Conservation (phyloP, 176 grass and related monocot species). For the Chloris gayana region DNA sequence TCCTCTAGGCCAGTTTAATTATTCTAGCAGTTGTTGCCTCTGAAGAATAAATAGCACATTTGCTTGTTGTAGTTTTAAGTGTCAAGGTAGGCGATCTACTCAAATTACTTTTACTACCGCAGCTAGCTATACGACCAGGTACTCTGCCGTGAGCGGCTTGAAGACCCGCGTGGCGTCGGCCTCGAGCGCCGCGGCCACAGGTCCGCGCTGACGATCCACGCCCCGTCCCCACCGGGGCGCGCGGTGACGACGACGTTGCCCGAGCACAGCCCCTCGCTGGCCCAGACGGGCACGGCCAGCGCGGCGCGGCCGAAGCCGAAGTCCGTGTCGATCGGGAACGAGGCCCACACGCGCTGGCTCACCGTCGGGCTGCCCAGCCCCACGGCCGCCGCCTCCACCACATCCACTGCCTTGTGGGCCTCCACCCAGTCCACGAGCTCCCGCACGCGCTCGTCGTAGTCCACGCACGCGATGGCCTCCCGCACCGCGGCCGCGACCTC, state of each 20-base stretch:
- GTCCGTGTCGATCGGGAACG: conserved; percentile 44
- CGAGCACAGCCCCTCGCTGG: conserved; percentile 28
- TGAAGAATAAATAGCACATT: too few relatives aligned
- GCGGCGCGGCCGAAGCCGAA: conserved; percentile 46
- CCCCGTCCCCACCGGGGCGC: conserved; percentile 30
- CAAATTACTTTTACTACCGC: too few relatives aligned
- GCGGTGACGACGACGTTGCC: conserved; percentile 1
- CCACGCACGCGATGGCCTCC: conserved; percentile 37
- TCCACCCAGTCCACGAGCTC: conserved; percentile 62
- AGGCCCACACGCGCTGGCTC: not conserved
- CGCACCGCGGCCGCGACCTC: conserved; percentile 27
- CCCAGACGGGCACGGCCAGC: conserved; percentile 23
- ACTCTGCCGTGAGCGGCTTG: conserved; percentile 8
- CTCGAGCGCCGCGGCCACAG: conserved; percentile 38
- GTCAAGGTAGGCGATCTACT: too few relatives aligned
- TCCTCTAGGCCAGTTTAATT: too few relatives aligned
- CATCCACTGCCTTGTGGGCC: conserved; percentile 26
- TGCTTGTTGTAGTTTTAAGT: too few relatives aligned
- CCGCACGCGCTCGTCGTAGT: conserved; percentile 32
- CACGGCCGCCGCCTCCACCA: conserved; percentile 24
- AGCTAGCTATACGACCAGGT: conserved; percentile 40
- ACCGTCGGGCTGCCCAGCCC: not conserved
- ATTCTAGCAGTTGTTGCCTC: too few relatives aligned
- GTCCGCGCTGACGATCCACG: conserved; percentile 32
- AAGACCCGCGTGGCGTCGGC: not conserved